Evolutionary conservation across 495 filamentous ascomycete species (phyloP), one percentile per base, ranked within the genome.

Genomic region (Mytilinidion resinicola): DNA sequence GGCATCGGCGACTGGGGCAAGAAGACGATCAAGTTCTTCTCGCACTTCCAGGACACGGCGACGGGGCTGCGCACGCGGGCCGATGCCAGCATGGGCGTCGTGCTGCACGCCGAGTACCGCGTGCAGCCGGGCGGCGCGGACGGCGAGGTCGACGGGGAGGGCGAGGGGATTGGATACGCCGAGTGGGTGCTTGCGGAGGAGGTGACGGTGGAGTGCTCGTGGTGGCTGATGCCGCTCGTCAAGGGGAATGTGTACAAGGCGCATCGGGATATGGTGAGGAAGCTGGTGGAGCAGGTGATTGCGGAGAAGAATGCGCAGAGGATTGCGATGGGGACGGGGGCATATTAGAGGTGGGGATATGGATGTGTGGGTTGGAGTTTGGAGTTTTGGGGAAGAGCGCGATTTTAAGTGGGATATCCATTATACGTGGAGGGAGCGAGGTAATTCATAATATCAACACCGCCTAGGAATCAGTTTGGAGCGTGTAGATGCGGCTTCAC

Each of bases 141-240:
- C 35, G 54, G 39, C 0, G 62, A 65, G 51, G 54, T 61, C 4
- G 53, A 61, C 9, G 62, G 62, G 4, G 62, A 65, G 43, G 58
- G 57, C 30, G 52, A 65, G 58, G 61, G 61, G 5, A 33, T 64
- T 17, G 61, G 61, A 8, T 30, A 59, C 36, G 56, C 56, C 11
- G 53, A 57, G 4, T 65, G 57, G 57, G 62, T 58, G 48, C 50
- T 65, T 20, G 58, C 58, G 4, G 65, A 64, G 57, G 57, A 64
- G n/a, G 61, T 64, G 11, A 59, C 60, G 36, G 61, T 67, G 35
- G 42, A 55, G 47, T 64, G 61, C 19, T 51, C 36, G 4, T 57
- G 56, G 64, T 59, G 49, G 34, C 41, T 67, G 42, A 64, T 67
- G 64, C 61, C 64, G 41, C 59, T 67, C 46, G 61, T 67, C 36